Evolutionary conservation across 169 alveolate species (phyloP).

Genomic region (Plasmodium berghei): DNA sequence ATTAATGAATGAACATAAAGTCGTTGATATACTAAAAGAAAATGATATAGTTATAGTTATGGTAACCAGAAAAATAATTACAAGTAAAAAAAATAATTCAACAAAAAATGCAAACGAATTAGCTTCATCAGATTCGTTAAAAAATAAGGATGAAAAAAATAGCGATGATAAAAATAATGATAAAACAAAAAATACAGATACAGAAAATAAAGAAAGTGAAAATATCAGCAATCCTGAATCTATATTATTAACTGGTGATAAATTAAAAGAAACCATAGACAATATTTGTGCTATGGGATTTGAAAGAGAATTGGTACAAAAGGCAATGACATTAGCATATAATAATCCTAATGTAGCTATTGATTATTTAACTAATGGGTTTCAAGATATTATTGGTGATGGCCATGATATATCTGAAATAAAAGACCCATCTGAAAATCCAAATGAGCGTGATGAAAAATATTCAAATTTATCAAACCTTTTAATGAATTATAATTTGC

Average conservation of each 20-base stretch:
- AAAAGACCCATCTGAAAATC: slow-evolving; percentile 57
- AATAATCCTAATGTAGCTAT: slow-evolving; percentile 97
- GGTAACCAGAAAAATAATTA: slow-evolving; percentile 79
- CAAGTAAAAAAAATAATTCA: slow-evolving; percentile 67
- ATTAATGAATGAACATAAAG: slow-evolving; percentile 80
- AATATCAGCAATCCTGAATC: slow-evolving; percentile 66
- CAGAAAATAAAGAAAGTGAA: slow-evolving; percentile 85
- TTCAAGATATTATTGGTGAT: slow-evolving; percentile 54
- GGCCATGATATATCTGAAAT: background rate
- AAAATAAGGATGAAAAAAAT: slow-evolving; percentile 21
- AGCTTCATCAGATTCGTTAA: slow-evolving; percentile 8
- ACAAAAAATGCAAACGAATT: slow-evolving; percentile 52
- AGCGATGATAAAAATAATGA: slow-evolving; percentile 11
- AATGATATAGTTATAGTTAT: slow-evolving; percentile 86
- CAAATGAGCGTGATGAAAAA: slow-evolving; percentile 73
- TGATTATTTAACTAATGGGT: slow-evolving; percentile 93
- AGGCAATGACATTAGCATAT: slow-evolving; percentile 95
- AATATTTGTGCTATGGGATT: slow-evolving; percentile 95
- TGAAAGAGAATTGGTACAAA: slow-evolving; percentile 87
- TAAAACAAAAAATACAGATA: slow-evolving; percentile 75
- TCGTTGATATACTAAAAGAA: slow-evolving; percentile 81
- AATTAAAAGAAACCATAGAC: slow-evolving; percentile 81
- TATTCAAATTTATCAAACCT: slow-evolving; percentile 63
- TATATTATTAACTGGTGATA: slow-evolving; percentile 47
- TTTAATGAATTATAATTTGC: slow-evolving; percentile 34